Conservation (phyloP, 2,329 filamentous ascomycete genomes). For the Ilyonectria robusta region DNA sequence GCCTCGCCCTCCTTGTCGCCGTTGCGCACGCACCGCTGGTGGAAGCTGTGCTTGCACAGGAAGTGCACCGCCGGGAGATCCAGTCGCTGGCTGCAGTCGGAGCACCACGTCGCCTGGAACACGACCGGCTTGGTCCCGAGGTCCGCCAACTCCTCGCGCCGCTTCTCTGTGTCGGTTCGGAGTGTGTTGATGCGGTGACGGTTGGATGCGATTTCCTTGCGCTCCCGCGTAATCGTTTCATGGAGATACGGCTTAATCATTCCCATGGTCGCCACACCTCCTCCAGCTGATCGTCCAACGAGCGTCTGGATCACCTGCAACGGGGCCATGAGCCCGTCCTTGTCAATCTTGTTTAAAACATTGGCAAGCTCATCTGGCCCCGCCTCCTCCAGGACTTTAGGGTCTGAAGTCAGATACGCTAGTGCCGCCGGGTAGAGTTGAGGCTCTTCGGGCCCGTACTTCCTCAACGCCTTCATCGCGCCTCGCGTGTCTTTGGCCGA, state of each 20-base stretch:
- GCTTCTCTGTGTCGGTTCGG: slow-evolving; percentile 84
- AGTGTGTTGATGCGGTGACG: slow-evolving; percentile 87
- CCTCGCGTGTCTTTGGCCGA: slow-evolving; percentile 91
- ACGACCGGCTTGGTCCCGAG: slow-evolving; percentile 85
- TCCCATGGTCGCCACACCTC: slow-evolving; percentile 91
- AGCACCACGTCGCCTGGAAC: slow-evolving; percentile 92
- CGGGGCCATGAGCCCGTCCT: slow-evolving; percentile 93
- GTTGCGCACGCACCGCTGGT: slow-evolving; percentile 83
- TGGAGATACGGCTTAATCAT: slow-evolving; percentile 95
- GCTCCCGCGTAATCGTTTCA: slow-evolving; percentile 89
- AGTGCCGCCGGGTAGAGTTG: slow-evolving; percentile 93
- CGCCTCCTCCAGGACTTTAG: slow-evolving; percentile 85
- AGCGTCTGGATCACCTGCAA: slow-evolving; percentile 97
- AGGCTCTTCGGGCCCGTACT: slow-evolving; percentile 92
- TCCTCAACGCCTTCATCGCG: slow-evolving; percentile 89
- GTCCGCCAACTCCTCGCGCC: slow-evolving; percentile 83
- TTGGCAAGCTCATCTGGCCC: slow-evolving; percentile 84
- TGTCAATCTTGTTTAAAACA: slow-evolving; percentile 88
- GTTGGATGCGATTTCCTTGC: slow-evolving; percentile 86
- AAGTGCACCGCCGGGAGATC: slow-evolving; percentile 96
- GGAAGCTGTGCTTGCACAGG: slow-evolving; percentile 96
- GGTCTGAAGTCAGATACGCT: slow-evolving; percentile 91
- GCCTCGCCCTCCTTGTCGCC: slow-evolving; percentile 71
- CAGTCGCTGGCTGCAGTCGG: slow-evolving; percentile 82
- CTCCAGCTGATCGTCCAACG: slow-evolving; percentile 66